Percentiles rank a stretch among this genome's conserved stretches.
Evolutionary conservation across 2,329 filamentous ascomycete genomes (phyloP).

Genomic region (Apiospora arundinis): DNA sequence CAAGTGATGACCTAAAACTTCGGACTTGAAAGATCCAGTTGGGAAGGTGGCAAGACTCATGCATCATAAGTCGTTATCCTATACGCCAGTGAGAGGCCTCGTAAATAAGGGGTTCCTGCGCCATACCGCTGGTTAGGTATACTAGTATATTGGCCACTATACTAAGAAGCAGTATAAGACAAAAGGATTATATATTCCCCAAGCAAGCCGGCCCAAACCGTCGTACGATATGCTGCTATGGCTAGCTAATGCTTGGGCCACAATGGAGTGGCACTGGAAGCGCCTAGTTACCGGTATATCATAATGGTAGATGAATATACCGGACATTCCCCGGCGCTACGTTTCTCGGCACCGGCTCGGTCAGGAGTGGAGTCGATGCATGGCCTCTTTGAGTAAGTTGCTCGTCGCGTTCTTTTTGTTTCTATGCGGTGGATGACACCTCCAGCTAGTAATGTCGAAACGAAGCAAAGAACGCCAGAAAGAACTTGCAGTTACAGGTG

Average conservation of each 20-base stretch:
- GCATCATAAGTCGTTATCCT: background rate
- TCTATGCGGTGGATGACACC: background rate
- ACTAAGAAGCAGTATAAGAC: background rate
- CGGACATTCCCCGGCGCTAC: background rate
- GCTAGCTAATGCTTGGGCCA: background rate
- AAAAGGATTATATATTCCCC: background rate
- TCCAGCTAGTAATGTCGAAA: background rate
- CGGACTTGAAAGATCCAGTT: background rate
- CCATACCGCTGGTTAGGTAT: background rate
- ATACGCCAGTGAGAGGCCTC: background rate
- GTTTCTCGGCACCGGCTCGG: background rate
- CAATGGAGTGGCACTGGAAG: background rate
- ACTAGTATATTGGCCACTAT: background rate
- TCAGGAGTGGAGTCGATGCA: background rate
- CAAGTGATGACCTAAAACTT: too few species aligned
- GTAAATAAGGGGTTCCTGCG: background rate
- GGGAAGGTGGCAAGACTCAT: too few species aligned
- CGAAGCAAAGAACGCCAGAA: background rate
- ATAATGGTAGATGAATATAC: background rate
- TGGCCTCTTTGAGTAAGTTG: background rate
- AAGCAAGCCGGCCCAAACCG: too few species aligned
- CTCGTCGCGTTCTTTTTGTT: background rate
- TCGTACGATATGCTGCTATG: background rate
- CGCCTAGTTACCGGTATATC: background rate
- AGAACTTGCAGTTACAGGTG: background rate